Evolutionary conservation across 805 yeast genomes (phyloP).

Genomic region (Starmerella stigmatis): DNA sequence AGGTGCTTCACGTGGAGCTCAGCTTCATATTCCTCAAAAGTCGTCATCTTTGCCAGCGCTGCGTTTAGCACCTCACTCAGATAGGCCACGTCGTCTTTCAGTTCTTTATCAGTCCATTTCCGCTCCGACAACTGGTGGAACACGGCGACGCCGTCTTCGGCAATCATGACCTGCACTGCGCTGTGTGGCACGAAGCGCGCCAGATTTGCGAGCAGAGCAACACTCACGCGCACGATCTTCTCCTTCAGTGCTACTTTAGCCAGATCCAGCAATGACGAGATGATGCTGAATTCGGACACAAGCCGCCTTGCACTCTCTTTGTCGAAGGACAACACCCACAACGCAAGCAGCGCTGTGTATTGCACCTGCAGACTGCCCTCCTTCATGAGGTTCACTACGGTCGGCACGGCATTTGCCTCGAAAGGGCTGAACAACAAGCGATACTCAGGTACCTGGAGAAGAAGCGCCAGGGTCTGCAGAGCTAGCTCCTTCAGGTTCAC

Average conservation of each 20-base stretch:
- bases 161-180: constrained; percentile 55
- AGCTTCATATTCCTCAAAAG: constrained; percentile 82
- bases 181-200: constrained; percentile 29
- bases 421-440: constrained; percentile 43
- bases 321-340: constrained; percentile 82
- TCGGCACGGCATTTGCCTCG: constrained; percentile 39
- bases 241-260: constrained; percentile 81
- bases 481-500: constrained; percentile 49
- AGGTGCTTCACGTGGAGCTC: constrained; percentile 72
- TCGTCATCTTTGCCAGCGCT: constrained; percentile 68
- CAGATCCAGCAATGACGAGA: constrained; percentile 36
- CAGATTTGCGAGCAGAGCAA: constrained; percentile 48
- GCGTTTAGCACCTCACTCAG: constrained; percentile 54
- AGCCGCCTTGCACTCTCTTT: constrained; percentile 39
- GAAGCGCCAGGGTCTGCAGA: constrained; percentile 53
- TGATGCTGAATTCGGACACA: constrained; percentile 39
- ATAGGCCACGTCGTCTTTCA: constrained; percentile 55
- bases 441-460: constrained; percentile 45
- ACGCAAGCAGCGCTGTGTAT: constrained; percentile 62
- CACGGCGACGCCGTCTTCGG: constrained; percentile 63
- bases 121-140: constrained; percentile 64
- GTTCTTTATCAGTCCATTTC: constrained; percentile 91
- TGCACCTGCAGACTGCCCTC: constrained; percentile 56
- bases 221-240: constrained; percentile 76
- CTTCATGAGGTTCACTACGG: constrained; percentile 40